phyloP scores from a whole-genome alignment of 2,329 filamentous ascomycete genomes.

The Coleophoma crateriformis region DNA sequence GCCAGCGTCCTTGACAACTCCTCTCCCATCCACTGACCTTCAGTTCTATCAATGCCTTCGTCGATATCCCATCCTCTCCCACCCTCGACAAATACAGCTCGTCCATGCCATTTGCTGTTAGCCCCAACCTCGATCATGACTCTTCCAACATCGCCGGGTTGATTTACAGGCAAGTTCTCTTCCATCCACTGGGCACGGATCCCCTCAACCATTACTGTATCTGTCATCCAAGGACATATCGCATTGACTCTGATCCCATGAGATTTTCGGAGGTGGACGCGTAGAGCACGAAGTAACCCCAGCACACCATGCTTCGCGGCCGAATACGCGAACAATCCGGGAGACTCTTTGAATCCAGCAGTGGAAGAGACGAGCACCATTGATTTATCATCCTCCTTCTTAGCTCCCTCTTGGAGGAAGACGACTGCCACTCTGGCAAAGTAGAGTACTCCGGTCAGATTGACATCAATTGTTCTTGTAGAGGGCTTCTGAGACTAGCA shows the following conservation, averaged over 20 bases:
- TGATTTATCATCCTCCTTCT: slow-evolving; percentile 5
- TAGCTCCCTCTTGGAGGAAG: slow-evolving; percentile 3
- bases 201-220: slow-evolving; percentile 32
- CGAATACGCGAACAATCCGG: slow-evolving; percentile 5
- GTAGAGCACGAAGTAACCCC: slow-evolving; percentile 42
- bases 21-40: slow-evolving; percentile 10
- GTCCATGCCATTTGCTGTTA: slow-evolving; percentile 38
- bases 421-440: slow-evolving; percentile 11
- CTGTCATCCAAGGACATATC: slow-evolving; percentile 50
- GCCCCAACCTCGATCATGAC: slow-evolving; percentile 42
- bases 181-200: slow-evolving; percentile 31
- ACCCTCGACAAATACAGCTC: slow-evolving; percentile 41
- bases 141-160: slow-evolving; percentile 38
- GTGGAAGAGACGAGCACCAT: slow-evolving; percentile 36
- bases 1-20: slow-evolving; percentile 4
- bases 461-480: slow-evolving; percentile 21
- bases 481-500: slow-evolving; percentile 40
- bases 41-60: slow-evolving; percentile 6
- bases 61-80: slow-evolving; percentile 11
- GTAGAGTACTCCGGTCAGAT: slow-evolving; percentile 10
- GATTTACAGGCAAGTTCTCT: slow-evolving; percentile 21
- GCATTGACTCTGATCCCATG: slow-evolving; percentile 46
- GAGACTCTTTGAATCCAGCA: slow-evolving; percentile 35
- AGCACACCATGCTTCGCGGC: slow-evolving; percentile 44
- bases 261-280: slow-evolving; percentile 27